Evolutionary conservation across 2,329 filamentous ascomycete genomes (phyloP), one percentile per base, ranked within the genome.

Genomic region (Daldinia sp.): DNA sequence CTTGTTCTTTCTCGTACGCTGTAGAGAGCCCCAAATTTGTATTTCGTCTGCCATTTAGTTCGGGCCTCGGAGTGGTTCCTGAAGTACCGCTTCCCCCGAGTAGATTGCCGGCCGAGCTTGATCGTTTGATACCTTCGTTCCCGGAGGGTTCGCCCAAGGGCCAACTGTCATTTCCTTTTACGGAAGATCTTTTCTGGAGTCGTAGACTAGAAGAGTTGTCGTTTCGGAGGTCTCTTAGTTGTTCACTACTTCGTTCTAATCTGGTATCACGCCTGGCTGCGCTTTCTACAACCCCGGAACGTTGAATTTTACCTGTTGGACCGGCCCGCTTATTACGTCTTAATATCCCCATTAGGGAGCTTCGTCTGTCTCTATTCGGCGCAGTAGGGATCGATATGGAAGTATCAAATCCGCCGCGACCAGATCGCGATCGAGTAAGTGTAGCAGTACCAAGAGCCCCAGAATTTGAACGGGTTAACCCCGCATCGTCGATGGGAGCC

Each of bases 241-340:
- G 82, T 5, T 80, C 78, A n/a, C 78, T 73, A 65, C 80, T 85
- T 29, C 87, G 82, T 73, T 91, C 88, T 1, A 90, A 78, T 17
- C 80, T 82, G 0, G 86, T 89, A 66, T 91, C 88, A 52, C 83
- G 81, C 8, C 88, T 80, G 1, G 87, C 87, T 1, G 84, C 83
- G 66, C 83, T 88, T 67, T 90, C 87, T 10, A 76, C 72, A 8
- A 78, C 71, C 19, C 83, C 83, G 0, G 79, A 75, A 34, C 87
- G 86, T 29, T 83, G 80, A 17, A 89, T 83, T 70, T 83, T 85
- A 48, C 80, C 77, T 58, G 78, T 71, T 23, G 78, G 70, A 64
- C 85, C 81, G 32, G 76, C 76, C 39, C 77, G 80, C 73, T 87
- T 90, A 76, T 85, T 89, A 56, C 90, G 87, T 34, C 87, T 85